These are phyloP conservation scores for Viola odorata DNA, from an alignment of 345 rosid genomes.

Conservation along the genomic window DNA sequence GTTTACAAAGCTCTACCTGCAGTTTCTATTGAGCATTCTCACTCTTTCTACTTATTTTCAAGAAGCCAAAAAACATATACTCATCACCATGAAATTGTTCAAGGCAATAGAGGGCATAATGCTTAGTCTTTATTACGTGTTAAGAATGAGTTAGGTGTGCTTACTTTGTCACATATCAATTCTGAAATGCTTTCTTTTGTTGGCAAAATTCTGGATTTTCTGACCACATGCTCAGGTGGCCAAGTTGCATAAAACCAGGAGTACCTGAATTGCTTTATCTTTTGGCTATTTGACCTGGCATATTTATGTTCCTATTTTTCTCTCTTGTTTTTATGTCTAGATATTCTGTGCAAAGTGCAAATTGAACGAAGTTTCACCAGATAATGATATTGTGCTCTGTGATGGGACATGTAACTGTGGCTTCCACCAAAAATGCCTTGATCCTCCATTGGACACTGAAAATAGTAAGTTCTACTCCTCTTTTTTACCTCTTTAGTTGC, in stretches of 20 bases:
- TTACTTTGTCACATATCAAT: neutral
- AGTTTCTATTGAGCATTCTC: neutral
- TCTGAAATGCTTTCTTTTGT: neutral
- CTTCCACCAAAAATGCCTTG: slow-evolving; percentile 90
- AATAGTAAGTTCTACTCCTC: slow-evolving; percentile 47
- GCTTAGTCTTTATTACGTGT: neutral
- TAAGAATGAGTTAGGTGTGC: neutral
- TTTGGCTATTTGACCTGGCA: neutral
- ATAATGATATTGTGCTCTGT: slow-evolving; percentile 90
- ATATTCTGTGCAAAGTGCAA: slow-evolving; percentile 94
- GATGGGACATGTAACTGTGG: slow-evolving; percentile 95
- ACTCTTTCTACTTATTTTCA: neutral
- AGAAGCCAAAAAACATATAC: neutral
- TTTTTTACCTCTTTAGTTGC: slow-evolving; percentile 6
- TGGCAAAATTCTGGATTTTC: neutral
- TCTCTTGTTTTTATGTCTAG: slow-evolving; percentile 30
- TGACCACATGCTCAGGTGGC: neutral
- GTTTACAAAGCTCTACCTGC: slow-evolving; percentile 1
- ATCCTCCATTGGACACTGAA: slow-evolving; percentile 86
- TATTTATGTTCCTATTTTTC: slow-evolving; percentile 8
- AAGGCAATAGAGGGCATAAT: neutral
- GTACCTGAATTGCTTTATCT: neutral
- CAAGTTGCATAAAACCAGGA: neutral
- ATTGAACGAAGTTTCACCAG: slow-evolving; percentile 72
- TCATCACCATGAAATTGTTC: neutral